These are phyloP conservation scores for Didymosphaeria variabile DNA, from an alignment of 2,329 filamentous ascomycete species.

Conservation along the genomic window DNA sequence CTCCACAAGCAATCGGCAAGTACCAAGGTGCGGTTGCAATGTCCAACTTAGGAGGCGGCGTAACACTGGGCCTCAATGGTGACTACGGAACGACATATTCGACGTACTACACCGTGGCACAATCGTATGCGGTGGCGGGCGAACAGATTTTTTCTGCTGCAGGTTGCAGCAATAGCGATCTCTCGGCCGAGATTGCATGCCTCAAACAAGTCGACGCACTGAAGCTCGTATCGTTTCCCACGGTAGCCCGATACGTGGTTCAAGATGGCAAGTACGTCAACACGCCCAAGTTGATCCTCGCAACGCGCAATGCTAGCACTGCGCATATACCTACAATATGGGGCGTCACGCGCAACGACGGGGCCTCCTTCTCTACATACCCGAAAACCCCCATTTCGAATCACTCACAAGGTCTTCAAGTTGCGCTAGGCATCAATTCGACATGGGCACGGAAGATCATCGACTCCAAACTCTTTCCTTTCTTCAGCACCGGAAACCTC, in stretches of 20 bases:
- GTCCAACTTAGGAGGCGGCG: constrained; percentile 65
- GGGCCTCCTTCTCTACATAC: constrained; percentile 62
- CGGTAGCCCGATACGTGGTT: constrained; percentile 63
- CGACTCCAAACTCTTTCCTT: constrained; percentile 60
- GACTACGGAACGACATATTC: constrained; percentile 68
- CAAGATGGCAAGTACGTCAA: constrained; percentile 67
- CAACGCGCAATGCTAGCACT: constrained; percentile 53
- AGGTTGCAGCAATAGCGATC: constrained; percentile 60
- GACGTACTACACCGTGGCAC: constrained; percentile 64
- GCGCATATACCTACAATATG: constrained; percentile 65
- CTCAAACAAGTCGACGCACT: constrained; percentile 59
- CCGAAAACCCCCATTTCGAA: constrained; percentile 56
- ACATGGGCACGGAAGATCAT: constrained; percentile 46
- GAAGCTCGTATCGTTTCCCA: constrained; percentile 52
- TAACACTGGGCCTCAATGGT: constrained; percentile 63
- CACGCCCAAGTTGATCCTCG: constrained; percentile 58
- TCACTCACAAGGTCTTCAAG: constrained; percentile 55
- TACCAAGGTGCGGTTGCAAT: constrained; percentile 59
- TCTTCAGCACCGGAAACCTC: constrained; percentile 57
- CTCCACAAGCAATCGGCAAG: constrained; percentile 57
- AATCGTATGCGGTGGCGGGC: constrained; percentile 60
- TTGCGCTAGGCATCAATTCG: constrained; percentile 57
- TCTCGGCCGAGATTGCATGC: constrained; percentile 62
- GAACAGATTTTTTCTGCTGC: constrained; percentile 61
- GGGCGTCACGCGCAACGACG: constrained; percentile 64